Evolutionary conservation across 441 rosid genomes (phyloP).

Genomic region (Eutrema salsugineum): DNA sequence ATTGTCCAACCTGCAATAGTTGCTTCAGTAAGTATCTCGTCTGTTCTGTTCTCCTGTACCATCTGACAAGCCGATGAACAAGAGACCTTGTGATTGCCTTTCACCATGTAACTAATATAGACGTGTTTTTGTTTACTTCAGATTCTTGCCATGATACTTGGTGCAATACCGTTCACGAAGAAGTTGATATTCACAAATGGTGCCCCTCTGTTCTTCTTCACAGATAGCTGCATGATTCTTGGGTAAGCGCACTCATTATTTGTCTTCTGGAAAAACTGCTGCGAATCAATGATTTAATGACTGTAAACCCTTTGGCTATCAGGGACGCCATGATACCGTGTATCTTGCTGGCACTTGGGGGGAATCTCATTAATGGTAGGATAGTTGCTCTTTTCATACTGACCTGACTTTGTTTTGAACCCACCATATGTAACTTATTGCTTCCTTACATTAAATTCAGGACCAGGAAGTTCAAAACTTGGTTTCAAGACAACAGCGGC

Average conservation of each 20-base stretch:
- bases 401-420: not conserved
- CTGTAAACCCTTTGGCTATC: conserved; percentile 20
- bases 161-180: conserved; percentile 74
- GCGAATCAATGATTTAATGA: not conserved
- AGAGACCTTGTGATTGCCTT: not conserved
- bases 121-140: conserved; percentile 38
- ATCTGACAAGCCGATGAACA: not conserved
- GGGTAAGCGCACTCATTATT: conserved; percentile 54
- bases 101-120: conserved; percentile 9
- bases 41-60: conserved; percentile 3
- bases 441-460: conserved; percentile 39
- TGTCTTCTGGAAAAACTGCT: not conserved
- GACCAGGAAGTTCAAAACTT: conserved; percentile 95
- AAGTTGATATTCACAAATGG: conserved; percentile 70
- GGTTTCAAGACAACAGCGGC: conserved; percentile 86
- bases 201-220: conserved; percentile 93
- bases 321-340: conserved; percentile 99
- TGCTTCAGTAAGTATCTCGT: conserved; percentile 73
- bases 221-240: conserved; percentile 97
- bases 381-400: conserved; percentile 2
- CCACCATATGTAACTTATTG: not conserved
- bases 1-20: conserved; percentile 89
- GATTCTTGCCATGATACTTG: conserved; percentile 89
- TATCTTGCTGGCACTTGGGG: conserved; percentile 91
- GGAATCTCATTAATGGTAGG: conserved; percentile 96